These are phyloP conservation scores for Casuarina glauca DNA, from an alignment of 306 rosid species.

Conservation along the genomic window DNA sequence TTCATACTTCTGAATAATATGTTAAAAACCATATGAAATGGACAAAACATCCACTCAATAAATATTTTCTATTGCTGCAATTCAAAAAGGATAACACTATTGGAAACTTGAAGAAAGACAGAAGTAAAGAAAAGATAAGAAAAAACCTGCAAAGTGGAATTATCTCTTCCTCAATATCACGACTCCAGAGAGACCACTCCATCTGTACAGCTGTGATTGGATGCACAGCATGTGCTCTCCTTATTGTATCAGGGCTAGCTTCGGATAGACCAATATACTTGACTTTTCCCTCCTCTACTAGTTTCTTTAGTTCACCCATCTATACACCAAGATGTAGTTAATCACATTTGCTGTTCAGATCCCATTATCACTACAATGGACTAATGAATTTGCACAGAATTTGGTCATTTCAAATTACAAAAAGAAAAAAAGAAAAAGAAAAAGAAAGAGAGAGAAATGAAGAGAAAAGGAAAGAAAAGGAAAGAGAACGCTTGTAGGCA, in stretches of 20 bases:
- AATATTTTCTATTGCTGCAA: not conserved
- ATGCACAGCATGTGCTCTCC: slow-evolving; percentile 85
- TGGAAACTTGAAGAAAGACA: not conserved
- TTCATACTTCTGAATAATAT: not conserved
- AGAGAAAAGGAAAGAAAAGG: not conserved
- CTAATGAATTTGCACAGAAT: not conserved
- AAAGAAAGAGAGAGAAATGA: not conserved
- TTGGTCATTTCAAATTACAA: not conserved
- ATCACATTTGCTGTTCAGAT: not conserved
- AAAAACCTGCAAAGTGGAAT: slow-evolving; percentile 72
- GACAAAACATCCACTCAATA: not conserved
- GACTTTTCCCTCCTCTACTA: slow-evolving; percentile 77
- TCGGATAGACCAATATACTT: slow-evolving; percentile 74
- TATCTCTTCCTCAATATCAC: slow-evolving; percentile 70
- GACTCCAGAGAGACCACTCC: slow-evolving; percentile 84
- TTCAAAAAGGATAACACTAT: not conserved
- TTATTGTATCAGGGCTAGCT: slow-evolving; percentile 72
- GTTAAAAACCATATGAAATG: not conserved
- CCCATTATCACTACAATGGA: not conserved
- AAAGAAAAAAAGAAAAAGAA: not conserved
- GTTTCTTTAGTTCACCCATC: slow-evolving; percentile 76
- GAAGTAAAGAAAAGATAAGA: not conserved
- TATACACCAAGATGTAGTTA: slow-evolving; percentile 11
- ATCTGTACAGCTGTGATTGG: slow-evolving; percentile 73
- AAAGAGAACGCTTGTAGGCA: not conserved